Conservation (phyloP, 371 early-diverging fungal species). For the Apophysomyces sp. region DNA sequence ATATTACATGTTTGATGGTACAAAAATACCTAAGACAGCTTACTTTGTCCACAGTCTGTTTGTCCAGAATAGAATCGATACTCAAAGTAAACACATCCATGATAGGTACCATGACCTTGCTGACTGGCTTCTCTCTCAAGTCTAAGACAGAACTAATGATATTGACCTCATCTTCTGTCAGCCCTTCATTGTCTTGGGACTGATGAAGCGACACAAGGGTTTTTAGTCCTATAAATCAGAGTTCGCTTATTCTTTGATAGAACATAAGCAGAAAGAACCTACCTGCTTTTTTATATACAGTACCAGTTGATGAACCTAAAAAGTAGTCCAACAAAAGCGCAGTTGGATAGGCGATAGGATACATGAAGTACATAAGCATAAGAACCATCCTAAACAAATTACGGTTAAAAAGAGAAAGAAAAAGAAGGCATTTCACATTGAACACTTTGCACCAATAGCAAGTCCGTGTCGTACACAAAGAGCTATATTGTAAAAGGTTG, state of each 20-base stretch:
- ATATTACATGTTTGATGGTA: no score
- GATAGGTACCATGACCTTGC: constrained; percentile 85
- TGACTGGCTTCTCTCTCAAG: constrained; percentile 82
- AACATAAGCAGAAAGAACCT: constrained; percentile 5
- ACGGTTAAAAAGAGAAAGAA: no score
- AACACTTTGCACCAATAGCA: constrained; percentile 76
- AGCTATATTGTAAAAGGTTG: constrained; percentile 27
- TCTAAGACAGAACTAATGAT: constrained; percentile 87
- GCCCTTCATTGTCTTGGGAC: constrained; percentile 74
- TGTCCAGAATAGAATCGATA: constrained; percentile 66
- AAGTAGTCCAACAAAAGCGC: constrained; percentile 73
- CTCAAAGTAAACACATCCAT: constrained; percentile 83
- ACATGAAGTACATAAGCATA: constrained; percentile 70
- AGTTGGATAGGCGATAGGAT: constrained; percentile 80
- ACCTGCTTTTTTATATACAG: constrained; percentile 78
- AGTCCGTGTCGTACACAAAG: constrained; percentile 70
- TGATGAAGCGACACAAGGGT: constrained; percentile 90
- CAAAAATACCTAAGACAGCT: no score
- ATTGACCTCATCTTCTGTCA: constrained; percentile 89
- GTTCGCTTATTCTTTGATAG: background rate
- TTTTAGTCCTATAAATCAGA: constrained; percentile 66
- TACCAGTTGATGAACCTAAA: constrained; percentile 80
- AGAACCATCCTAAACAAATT: constrained; percentile 52
- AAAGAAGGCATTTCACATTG: constrained; percentile 28
- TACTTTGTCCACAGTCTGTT: constrained; percentile 58